Conservation (phyloP, 331 rosid species). For the Malus hybrid region DNA sequence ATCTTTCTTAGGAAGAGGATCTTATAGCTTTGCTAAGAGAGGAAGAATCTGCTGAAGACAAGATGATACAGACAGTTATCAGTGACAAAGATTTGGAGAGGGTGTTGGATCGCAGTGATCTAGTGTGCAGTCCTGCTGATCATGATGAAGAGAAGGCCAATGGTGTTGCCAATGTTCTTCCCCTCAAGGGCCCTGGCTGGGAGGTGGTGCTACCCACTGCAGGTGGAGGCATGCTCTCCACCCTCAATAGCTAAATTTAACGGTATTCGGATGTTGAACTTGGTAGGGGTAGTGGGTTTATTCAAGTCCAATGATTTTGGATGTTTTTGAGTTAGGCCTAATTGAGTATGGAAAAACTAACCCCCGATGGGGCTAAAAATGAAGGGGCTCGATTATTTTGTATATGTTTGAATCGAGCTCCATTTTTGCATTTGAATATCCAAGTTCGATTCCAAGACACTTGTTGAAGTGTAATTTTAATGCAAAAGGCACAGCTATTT, state of each 20-base stretch:
- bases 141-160: conserved; percentile 5
- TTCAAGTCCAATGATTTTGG: not conserved
- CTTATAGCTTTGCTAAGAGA: conserved; percentile 58
- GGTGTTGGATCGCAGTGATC: conserved; percentile 83
- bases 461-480: not conserved
- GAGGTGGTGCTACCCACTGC: conserved; percentile 82
- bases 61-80: conserved; percentile 61
- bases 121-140: conserved; percentile 9
- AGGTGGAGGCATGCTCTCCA: conserved; percentile 77
- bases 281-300: not conserved
- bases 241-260: conserved; percentile 49
- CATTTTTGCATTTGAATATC: not conserved
- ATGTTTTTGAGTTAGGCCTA: not conserved
- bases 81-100: conserved; percentile 65
- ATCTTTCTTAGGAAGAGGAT: conserved; percentile 54
- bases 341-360: not conserved
- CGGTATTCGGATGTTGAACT: not conserved
- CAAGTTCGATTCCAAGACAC: not conserved
- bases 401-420: not conserved
- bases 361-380: not conserved
- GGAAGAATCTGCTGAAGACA: conserved; percentile 79
- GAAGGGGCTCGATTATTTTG: not conserved
- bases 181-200: conserved; percentile 94
- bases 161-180: conserved; percentile 11
- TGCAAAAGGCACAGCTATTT: not conserved